Evolutionary conservation across 2,329 filamentous ascomycete genomes (phyloP).

Genomic region (Tolypocladium nubicola): DNA sequence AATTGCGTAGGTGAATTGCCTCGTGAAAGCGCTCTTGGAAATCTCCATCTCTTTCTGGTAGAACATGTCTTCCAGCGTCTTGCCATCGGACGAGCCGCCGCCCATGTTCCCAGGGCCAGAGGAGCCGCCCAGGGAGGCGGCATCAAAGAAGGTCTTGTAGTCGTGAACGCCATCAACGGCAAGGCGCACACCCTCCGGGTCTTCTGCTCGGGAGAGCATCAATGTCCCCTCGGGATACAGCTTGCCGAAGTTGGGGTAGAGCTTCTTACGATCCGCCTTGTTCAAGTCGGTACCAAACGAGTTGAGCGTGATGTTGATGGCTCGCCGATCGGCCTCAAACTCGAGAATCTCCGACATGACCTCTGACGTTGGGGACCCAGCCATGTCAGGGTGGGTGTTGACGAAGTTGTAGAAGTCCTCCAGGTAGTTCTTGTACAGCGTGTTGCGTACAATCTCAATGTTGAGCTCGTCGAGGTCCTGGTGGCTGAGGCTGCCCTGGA

Average conservation of each 20-base stretch:
- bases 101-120: conserved; percentile 75
- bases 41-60: conserved; percentile 99
- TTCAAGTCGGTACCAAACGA: conserved; percentile 94
- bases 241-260: conserved; percentile 86
- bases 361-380: conserved; percentile 79
- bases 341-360: conserved; percentile 94
- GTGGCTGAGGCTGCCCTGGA: conserved; percentile 92
- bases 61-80: conserved; percentile 93
- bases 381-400: conserved; percentile 77
- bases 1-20: conserved; percentile 89
- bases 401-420: conserved; percentile 96
- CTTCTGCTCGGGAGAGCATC: conserved; percentile 91
- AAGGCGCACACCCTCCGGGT: conserved; percentile 84
- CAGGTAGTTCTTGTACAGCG: conserved; percentile 97
- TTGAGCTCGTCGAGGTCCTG: conserved; percentile 97
- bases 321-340: conserved; percentile 91
- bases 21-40: conserved; percentile 86
- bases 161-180: conserved; percentile 89
- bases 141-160: conserved; percentile 94
- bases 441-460: conserved; percentile 98
- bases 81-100: conserved; percentile 68
- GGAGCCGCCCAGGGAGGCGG: conserved; percentile 65
- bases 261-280: conserved; percentile 89
- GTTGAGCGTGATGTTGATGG: conserved; percentile 99
- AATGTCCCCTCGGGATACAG: conserved; percentile 89